Evolutionary conservation across 164 flowering plant species (phyloP).

Genomic region (Amborella trichopoda): DNA sequence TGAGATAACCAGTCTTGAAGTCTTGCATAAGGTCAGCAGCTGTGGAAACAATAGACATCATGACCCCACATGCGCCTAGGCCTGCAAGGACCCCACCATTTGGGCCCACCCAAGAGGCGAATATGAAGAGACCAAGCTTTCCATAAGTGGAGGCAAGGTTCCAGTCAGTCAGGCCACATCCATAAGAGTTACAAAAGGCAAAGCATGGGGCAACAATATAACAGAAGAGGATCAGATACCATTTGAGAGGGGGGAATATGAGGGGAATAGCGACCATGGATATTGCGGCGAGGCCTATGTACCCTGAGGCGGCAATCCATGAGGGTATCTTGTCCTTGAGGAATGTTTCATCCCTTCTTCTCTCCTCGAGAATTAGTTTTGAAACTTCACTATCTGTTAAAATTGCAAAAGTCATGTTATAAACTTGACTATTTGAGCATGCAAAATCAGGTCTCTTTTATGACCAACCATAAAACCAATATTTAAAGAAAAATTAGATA

Average conservation of each 20-base stretch:
- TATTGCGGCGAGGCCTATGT: conserved; percentile 69
- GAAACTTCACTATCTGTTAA: background rate
- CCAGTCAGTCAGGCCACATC: conserved; percentile 97
- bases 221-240: conserved; percentile 78
- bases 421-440: no score
- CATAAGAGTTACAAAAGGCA: conserved; percentile 97
- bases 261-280: conserved; percentile 76
- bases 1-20: conserved; percentile 93
- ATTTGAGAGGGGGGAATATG: conserved; percentile 77
- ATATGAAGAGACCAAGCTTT: conserved; percentile 74
- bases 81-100: conserved; percentile 92
- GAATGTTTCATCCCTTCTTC: conserved; percentile 48
- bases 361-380: conserved; percentile 36
- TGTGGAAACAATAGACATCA: conserved; percentile 95
- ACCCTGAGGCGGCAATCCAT: conserved; percentile 87
- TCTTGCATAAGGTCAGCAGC: conserved; percentile 99
- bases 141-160: conserved; percentile 82
- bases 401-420: no score
- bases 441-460: no score
- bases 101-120: conserved; percentile 70
- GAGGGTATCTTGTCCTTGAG: conserved; percentile 71
- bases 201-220: conserved; percentile 86
- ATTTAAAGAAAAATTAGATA: no score
- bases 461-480: no score
- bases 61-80: conserved; percentile 80